Evolutionary conservation across 495 filamentous ascomycete species (phyloP), one percentile per base, ranked within the genome.

Genomic region (Xylaria venustula): DNA sequence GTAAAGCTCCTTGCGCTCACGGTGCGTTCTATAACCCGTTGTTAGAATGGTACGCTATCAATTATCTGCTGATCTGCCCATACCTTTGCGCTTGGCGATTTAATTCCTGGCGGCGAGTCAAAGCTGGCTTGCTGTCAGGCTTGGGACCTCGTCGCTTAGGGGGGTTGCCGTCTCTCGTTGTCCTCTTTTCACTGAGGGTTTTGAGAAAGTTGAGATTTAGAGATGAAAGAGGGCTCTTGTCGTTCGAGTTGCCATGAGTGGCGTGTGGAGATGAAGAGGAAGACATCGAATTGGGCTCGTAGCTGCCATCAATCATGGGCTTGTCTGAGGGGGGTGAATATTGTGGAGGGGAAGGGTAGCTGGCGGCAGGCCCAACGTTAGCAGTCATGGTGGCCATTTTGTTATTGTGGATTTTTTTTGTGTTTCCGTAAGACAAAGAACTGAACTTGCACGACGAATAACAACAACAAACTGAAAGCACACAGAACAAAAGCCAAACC

Each of bases 51-150:
- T 23, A 14, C 37, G 7, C 26, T 48, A 1, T 44, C 22, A 17
- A 25, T 17, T 30, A 28, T 45, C 20, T 1, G 3, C 11, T 34
- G 22, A 30, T 54, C n/a, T 4, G 36, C 19, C 59, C 70, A 66
- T 86, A 94, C 93, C 93, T 88, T 74, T 98, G 94, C 26, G 94
- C 94, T 77, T 97, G 93, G 55, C 94, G 85, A 70, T 98, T 98
- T 48, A 97, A 75, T 69, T 98, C 94, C 68, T 98, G 94, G 48
- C 93, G 83, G 40, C 93, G 81, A n/a, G 93, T 98, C 64, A 95
- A 75, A 48, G 94, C 92, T 3, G 94, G 94, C 67, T 96, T 97
- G 77, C 90, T 95, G 72, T 98, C 94, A 25, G 94, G 94, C 67
- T 98, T 98, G 0, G 94, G 94, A 2, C 94, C 94, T 67, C 94